phyloP scores from a whole-genome alignment of 2,329 filamentous ascomycete genomes.

The Penicillium paneum region DNA sequence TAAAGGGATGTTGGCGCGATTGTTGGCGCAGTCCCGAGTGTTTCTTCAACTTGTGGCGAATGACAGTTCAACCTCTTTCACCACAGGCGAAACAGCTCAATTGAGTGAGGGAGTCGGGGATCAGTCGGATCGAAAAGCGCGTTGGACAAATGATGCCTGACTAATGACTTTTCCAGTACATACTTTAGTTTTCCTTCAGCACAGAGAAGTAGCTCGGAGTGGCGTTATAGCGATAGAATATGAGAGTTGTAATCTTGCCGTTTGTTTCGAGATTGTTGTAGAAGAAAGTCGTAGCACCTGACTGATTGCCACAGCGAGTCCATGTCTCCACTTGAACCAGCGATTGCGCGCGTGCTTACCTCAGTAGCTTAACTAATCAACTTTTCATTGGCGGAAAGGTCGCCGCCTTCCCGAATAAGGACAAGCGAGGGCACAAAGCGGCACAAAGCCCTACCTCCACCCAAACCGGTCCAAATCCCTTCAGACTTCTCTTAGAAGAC shows the following conservation, averaged over 20 bases:
- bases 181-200: conserved; percentile 2
- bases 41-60: conserved; percentile 4
- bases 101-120: conserved; percentile 4
- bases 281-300: conserved; percentile 3
- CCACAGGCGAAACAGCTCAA: conserved; percentile 5
- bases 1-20: neutral
- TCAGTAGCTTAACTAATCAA: neutral
- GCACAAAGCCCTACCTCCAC: conserved; percentile 25
- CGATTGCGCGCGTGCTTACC: conserved; percentile 3
- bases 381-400: conserved; percentile 17
- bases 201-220: neutral
- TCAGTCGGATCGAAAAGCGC: neutral
- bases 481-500: conserved; percentile 35
- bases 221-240: conserved; percentile 11
- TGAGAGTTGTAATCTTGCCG: conserved; percentile 2
- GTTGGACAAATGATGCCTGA: conserved; percentile 8
- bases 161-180: conserved; percentile 12
- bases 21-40: neutral
- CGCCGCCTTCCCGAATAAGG: conserved; percentile 23
- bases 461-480: conserved; percentile 34
- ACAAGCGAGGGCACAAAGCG: conserved; percentile 41
- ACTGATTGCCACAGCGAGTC: conserved; percentile 7
- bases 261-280: neutral
- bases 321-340: conserved; percentile 1
- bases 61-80: conserved; percentile 17